A percentile compares a stretch with the other conserved stretches of the same genome.
Conservation (phyloP, 2,329 filamentous ascomycete species). For the Hymenoscyphus repandus region DNA sequence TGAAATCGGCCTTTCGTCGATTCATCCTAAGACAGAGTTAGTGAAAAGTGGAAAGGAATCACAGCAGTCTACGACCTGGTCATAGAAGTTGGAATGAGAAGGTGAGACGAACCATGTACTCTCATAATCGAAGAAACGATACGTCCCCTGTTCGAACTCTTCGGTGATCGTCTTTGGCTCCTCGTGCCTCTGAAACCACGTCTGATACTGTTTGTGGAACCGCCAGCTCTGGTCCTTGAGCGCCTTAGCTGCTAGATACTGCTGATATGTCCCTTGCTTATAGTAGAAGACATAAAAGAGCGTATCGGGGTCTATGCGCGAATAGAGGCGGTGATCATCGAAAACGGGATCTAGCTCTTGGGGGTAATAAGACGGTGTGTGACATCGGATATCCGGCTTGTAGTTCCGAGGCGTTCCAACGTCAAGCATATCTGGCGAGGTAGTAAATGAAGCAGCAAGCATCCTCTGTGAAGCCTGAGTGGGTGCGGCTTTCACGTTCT, state of each 20-base stretch:
- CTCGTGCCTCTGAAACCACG: slow-evolving; percentile 98
- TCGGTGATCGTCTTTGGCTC: slow-evolving; percentile 98
- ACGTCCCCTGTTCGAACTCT: slow-evolving; percentile 97
- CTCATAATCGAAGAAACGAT: slow-evolving; percentile 99
- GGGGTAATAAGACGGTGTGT: slow-evolving; percentile 78
- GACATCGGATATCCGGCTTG: slow-evolving; percentile 74
- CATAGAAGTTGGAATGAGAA: slow-evolving; percentile 5
- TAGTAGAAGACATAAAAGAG: slow-evolving; percentile 99
- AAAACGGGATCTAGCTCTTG: slow-evolving; percentile 89
- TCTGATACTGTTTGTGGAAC: slow-evolving; percentile 99
- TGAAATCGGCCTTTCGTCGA: slow-evolving; percentile 93
- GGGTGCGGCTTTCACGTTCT: slow-evolving; percentile 45
- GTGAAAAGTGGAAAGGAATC: slow-evolving; percentile 9
- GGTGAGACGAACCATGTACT: slow-evolving; percentile 72
- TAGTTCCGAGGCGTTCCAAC: slow-evolving; percentile 80
- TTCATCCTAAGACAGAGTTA: slow-evolving; percentile 72
- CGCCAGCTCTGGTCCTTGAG: slow-evolving; percentile 97
- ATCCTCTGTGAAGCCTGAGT: slow-evolving; percentile 67
- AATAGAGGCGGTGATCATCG: slow-evolving; percentile 83
- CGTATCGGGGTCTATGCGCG: slow-evolving; percentile 87
- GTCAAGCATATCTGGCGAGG: slow-evolving; percentile 68
- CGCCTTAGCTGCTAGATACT: slow-evolving; percentile 93
- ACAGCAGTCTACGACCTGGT: no score
- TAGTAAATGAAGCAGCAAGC: slow-evolving; percentile 68
- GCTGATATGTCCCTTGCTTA: slow-evolving; percentile 91